phyloP scores from a whole-genome alignment of 2,329 filamentous ascomycete species.

The Malbranchea cinnamomea region DNA sequence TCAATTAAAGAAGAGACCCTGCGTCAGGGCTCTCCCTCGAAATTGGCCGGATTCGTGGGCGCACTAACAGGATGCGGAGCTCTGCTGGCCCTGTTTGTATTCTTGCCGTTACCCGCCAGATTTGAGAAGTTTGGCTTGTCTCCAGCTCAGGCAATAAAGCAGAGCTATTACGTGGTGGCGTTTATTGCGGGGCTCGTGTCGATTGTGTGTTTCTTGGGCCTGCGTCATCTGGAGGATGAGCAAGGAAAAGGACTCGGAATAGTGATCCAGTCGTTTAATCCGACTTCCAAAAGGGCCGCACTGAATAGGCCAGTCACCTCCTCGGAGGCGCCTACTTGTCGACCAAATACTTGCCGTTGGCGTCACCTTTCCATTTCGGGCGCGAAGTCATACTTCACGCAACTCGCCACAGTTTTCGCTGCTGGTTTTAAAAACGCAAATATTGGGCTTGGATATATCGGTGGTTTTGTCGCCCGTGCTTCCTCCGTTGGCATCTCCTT shows the following conservation, averaged over 20 bases:
- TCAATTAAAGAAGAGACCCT: neutral
- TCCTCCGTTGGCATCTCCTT: constrained; percentile 91
- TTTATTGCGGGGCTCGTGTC: constrained; percentile 56
- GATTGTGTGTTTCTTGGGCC: constrained; percentile 60
- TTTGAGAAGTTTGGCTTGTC: constrained; percentile 62
- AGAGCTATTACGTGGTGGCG: constrained; percentile 80
- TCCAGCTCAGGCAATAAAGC: constrained; percentile 57
- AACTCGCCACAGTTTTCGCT: constrained; percentile 47
- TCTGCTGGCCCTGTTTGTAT: constrained; percentile 63
- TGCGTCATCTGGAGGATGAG: constrained; percentile 55
- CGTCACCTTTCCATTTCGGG: no score
- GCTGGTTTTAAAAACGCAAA: constrained; percentile 61
- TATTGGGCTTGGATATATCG: constrained; percentile 78
- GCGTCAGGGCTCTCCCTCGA: constrained; percentile 33
- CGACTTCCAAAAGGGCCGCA: no score
- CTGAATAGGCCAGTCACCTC: no score
- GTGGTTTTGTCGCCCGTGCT: constrained; percentile 85
- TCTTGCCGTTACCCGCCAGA: constrained; percentile 71
- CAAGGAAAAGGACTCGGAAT: constrained; percentile 58
- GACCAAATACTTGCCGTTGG: no score
- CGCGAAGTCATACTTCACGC: constrained; percentile 30
- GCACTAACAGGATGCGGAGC: constrained; percentile 87
- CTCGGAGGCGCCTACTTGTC: no score
- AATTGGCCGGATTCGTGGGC: constrained; percentile 77
- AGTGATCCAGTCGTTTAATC: constrained; percentile 26